phyloP scores from a whole-genome alignment of 495 filamentous ascomycete species.

The Bacidia rubella region DNA sequence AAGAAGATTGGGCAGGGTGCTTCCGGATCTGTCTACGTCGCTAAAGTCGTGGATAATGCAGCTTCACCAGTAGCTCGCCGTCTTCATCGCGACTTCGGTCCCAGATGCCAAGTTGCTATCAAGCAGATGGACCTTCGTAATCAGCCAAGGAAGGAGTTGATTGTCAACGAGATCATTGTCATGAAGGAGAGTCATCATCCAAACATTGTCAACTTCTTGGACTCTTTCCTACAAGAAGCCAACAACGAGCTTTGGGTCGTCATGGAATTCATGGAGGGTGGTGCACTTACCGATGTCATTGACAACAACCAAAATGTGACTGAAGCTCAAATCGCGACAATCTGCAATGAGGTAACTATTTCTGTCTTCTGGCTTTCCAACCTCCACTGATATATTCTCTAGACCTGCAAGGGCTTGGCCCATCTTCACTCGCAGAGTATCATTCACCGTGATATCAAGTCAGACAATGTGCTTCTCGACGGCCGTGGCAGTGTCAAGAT shows the following conservation, averaged over 20 bases:
- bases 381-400: slow-evolving; percentile 23
- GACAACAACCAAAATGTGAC: slow-evolving; percentile 86
- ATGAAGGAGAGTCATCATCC: slow-evolving; percentile 98
- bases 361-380: slow-evolving; percentile 2
- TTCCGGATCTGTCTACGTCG: slow-evolving; percentile 95
- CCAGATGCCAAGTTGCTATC: slow-evolving; percentile 78
- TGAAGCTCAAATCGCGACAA: slow-evolving; percentile 94
- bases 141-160: slow-evolving; percentile 94
- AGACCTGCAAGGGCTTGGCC: slow-evolving; percentile 92
- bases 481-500: slow-evolving; percentile 94
- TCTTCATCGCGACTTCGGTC: slow-evolving; percentile 53
- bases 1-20: slow-evolving; percentile 99
- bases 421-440: slow-evolving; percentile 92
- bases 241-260: slow-evolving; percentile 94
- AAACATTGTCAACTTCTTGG: slow-evolving; percentile 98
- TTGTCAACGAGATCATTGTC: slow-evolving; percentile 98
- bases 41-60: slow-evolving; percentile 70
- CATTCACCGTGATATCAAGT: slow-evolving; percentile 98
- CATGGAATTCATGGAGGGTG: slow-evolving; percentile 99
- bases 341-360: slow-evolving; percentile 87
- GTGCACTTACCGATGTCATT: slow-evolving; percentile 94
- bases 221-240: slow-evolving; percentile 88
- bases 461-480: slow-evolving; percentile 92
- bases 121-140: slow-evolving; percentile 99
- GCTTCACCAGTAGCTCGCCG: slow-evolving; percentile 50